phyloP scores from a whole-genome alignment of 225 moss, liverwort and hornwort genomes.

The Pleurozium schreberi region DNA sequence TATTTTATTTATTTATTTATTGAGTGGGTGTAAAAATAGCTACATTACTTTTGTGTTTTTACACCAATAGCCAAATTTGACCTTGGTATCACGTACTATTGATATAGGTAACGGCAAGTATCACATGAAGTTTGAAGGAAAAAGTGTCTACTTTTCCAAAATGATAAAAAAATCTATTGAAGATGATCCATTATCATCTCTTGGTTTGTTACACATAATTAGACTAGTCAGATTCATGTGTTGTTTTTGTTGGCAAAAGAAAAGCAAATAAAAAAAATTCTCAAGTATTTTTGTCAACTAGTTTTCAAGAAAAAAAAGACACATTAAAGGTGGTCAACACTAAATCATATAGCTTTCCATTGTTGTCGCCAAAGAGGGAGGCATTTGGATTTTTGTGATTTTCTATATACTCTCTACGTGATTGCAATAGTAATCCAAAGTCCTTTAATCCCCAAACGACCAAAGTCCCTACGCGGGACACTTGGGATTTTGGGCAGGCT shows the following conservation, averaged over 20 bases:
- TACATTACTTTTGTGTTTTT: rapidly evolving
- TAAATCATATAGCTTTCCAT: neutral
- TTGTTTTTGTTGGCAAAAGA: neutral
- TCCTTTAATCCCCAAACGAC: no score
- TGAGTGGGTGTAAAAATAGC: rapidly evolving
- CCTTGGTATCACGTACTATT: neutral
- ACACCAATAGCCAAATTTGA: no score
- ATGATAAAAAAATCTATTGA: neutral
- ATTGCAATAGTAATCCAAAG: neutral
- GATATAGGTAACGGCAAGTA: neutral
- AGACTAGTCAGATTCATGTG: neutral
- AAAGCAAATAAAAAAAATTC: neutral
- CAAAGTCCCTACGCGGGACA: no score
- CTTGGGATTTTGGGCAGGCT: no score
- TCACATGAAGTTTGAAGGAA: neutral
- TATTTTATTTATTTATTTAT: no score
- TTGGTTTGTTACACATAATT: neutral
- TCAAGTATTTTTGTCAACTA: neutral
- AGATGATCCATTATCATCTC: rapidly evolving
- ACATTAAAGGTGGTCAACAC: no score
- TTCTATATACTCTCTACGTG: neutral
- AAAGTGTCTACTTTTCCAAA: neutral
- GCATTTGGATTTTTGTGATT: neutral
- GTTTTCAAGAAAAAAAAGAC: rapidly evolving
- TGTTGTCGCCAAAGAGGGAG: rapidly evolving